These are phyloP conservation scores for Diutina sp. DNA, from an alignment of 1,139 yeast species.

Conservation along the genomic window DNA sequence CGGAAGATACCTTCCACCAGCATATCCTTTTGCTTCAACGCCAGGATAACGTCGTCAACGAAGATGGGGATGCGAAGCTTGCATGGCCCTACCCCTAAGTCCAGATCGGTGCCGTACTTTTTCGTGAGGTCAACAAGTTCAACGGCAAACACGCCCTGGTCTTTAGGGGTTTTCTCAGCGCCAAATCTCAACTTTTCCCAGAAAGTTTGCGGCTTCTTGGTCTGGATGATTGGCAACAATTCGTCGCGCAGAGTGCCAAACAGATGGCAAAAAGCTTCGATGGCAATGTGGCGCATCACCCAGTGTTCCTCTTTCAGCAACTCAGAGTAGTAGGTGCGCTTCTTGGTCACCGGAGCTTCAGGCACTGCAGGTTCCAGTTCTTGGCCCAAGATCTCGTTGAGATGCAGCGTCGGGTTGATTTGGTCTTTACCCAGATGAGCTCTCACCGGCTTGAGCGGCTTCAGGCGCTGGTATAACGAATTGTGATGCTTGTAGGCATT, in stretches of 20 bases:
- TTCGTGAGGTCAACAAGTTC: constrained; percentile 61
- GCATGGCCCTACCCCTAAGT: constrained; percentile 76
- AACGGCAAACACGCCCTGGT: constrained; percentile 56
- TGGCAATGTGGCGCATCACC: constrained; percentile 54
- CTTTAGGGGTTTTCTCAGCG: constrained; percentile 15
- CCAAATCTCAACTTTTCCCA: constrained; percentile 60
- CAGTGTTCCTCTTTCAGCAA: constrained; percentile 48
- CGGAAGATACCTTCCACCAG: constrained; percentile 95
- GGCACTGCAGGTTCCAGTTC: background rate
- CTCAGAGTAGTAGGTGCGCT: constrained; percentile 56
- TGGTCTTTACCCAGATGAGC: background rate
- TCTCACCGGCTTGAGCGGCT: constrained; percentile 13
- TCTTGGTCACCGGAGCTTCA: background rate
- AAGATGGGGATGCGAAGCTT: constrained; percentile 74
- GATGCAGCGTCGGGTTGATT: constrained; percentile 8
- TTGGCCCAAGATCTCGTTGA: constrained; percentile 3
- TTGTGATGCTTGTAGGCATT: constrained; percentile 70
- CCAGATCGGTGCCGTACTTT: constrained; percentile 76
- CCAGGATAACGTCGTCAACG: constrained; percentile 73
- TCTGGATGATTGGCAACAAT: constrained; percentile 39
- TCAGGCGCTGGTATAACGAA: constrained; percentile 26
- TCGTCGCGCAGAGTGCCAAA: constrained; percentile 34
- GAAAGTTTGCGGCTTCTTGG: constrained; percentile 44
- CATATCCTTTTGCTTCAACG: constrained; percentile 86
- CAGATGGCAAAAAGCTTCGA: constrained; percentile 36